Evolutionary conservation across 345 rosid genomes (phyloP), one percentile per base, ranked within the genome.

Genomic region (Streptanthus diversifolius): DNA sequence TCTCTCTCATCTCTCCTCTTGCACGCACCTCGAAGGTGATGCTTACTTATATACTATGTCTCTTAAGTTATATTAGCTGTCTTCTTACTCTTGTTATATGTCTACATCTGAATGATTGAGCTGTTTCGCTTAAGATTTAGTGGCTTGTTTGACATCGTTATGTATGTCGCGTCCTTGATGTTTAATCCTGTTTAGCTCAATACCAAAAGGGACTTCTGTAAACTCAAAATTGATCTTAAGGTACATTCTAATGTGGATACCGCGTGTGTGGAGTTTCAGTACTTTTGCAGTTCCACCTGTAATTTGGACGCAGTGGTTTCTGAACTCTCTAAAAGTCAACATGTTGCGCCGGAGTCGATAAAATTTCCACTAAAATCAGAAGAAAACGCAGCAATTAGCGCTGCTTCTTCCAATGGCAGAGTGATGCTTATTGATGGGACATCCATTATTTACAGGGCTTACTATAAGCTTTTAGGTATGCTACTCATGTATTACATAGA

Each of bases 341-440:
- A 36, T 57, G n/a, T 41, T 71, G 27, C 35, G 14, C 78, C 65
- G 44, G 85, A 71, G 27, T 43, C 74, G 19, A 49, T 64, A 14
- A 45, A 57, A 17, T 81, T 58, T 77, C 54, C 82, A 5, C 45
- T 69, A 15, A 80, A 78, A 51, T 19, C 29, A 70, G 80, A 79
- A 74, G 89, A 81, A 73, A 75, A 57, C 49, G 80, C 18, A 33
- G 79, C 15, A 48, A 75, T 75, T 74, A 21, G 32, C 1, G 73
- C 54, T 64, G 78, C 69, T 70, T 39, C 81, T 49, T 82, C 87
- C 0, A 71, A 84, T 78, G 87, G 88, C 32, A 83, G 96, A 85
- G 85, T 91, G 66, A 90, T 95, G 99, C 96, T 95, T 58, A 83
- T 95, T 73, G 99, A 95, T 80, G 97, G 97, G 57, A 90, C 99